These are phyloP conservation scores for Stropharia rugosoannulata DNA, from an alignment of 768 basidiomycete species.

Conservation along the genomic window DNA sequence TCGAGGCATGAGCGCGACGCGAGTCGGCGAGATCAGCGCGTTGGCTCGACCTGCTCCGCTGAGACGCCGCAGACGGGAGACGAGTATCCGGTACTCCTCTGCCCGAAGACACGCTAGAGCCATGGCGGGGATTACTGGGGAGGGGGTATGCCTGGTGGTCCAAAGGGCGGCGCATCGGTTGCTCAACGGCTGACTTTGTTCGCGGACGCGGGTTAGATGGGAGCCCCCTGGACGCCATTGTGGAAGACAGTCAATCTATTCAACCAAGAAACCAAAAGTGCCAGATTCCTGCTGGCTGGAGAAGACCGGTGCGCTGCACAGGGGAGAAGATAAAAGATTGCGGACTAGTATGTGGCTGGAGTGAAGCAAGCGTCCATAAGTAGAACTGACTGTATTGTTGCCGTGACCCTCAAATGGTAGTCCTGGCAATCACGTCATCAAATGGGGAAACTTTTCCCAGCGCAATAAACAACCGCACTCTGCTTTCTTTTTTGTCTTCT, in stretches of 20 bases:
- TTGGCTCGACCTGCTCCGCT: background rate
- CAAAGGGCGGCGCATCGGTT: background rate
- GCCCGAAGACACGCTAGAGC: conserved; percentile 5
- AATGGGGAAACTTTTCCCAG: conserved; percentile 4
- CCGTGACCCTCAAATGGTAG: conserved; percentile 11
- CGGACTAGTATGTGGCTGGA: background rate
- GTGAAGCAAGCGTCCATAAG: background rate
- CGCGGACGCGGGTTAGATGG: conserved; percentile 23
- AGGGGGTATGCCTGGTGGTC: background rate
- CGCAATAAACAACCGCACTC: background rate
- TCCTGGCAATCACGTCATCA: conserved; percentile 17
- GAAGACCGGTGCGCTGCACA: conserved; percentile 17
- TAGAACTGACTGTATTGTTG: conserved; percentile 14
- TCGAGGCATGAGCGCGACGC: conserved; percentile 18
- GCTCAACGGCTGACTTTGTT: conserved; percentile 4
- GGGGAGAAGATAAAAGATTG: conserved; percentile 7
- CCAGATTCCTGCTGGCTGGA: conserved; percentile 18
- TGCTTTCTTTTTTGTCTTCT: background rate
- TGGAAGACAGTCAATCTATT: conserved; percentile 3
- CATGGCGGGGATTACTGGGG: conserved; percentile 11
- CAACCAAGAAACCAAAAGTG: background rate
- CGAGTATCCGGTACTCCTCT: background rate
- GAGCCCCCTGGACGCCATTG: conserved; percentile 17
- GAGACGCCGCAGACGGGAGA: background rate
- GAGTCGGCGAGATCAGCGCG: background rate